A percentile compares a stretch with the other conserved stretches of the same genome.
These are phyloP conservation scores for Penicillium mononematosum DNA, from an alignment of 495 filamentous ascomycete species.

Conservation along the genomic window DNA sequence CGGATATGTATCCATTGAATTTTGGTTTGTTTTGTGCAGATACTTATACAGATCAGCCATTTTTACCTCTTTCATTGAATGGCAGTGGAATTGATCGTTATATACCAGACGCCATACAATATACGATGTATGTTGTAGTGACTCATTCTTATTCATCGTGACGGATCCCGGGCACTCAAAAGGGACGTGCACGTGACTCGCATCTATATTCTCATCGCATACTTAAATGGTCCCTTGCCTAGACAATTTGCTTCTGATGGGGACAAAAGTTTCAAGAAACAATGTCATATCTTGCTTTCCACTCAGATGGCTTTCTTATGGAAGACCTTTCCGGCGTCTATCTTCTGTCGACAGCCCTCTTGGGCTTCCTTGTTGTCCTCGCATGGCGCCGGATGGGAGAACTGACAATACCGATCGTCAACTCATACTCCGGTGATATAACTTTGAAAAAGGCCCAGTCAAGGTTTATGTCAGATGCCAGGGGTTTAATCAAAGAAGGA, in stretches of 20 bases:
- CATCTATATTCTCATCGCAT: not conserved
- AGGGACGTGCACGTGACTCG: not conserved
- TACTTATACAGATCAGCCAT: not conserved
- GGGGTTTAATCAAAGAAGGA: conserved; percentile 2
- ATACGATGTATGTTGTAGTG: not conserved
- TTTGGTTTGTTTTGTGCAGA: not conserved
- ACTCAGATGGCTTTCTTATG: not conserved
- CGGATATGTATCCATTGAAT: not conserved
- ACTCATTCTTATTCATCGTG: not conserved
- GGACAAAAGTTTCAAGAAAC: not conserved
- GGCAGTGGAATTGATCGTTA: not conserved
- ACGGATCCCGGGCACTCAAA: too few species aligned
- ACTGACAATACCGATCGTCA: not conserved
- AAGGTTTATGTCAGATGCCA: not conserved
- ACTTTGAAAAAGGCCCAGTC: not conserved
- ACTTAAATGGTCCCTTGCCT: not conserved
- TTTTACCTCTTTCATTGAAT: not conserved
- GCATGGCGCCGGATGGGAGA: not conserved
- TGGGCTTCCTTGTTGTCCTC: not conserved
- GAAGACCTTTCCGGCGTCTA: not conserved
- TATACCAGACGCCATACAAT: not conserved
- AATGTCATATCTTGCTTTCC: not conserved
- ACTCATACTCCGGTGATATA: not conserved
- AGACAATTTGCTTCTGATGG: not conserved
- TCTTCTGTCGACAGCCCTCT: not conserved